Evolutionary conservation across 495 filamentous ascomycete genomes (phyloP).

Genomic region (Aspergillus asperescens): DNA sequence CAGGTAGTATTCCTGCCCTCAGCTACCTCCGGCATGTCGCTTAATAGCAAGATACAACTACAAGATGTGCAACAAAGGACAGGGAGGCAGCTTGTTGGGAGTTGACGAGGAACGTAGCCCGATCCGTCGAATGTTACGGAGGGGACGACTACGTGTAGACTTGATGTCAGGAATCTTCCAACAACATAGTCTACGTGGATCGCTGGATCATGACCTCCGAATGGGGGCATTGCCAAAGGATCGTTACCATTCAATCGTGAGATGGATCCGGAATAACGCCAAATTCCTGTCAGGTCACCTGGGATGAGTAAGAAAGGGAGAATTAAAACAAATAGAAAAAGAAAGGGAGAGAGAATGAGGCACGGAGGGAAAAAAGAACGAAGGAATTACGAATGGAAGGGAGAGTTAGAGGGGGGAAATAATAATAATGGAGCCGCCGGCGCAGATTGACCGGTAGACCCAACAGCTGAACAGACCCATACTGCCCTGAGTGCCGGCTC

Average conservation of each 20-base stretch:
- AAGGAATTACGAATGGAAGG: background rate
- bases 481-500: constrained; percentile 29
- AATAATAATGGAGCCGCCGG: constrained; percentile 21
- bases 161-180: background rate
- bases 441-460: constrained; percentile 29
- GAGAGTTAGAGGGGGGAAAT: constrained; percentile 11
- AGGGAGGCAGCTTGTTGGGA: constrained; percentile 2
- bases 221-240: too few relatives aligned
- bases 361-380: background rate
- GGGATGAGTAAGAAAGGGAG: constrained; percentile 5
- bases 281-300: constrained; percentile 13
- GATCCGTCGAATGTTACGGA: constrained; percentile 1
- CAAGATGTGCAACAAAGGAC: background rate
- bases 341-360: background rate
- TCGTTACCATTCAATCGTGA: too few relatives aligned
- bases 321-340: constrained; percentile 2
- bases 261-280: too few relatives aligned
- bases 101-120: background rate
- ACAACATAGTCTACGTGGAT: too few relatives aligned
- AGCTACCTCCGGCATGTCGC: constrained; percentile 14
- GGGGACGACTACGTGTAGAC: constrained; percentile 10
- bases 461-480: too few relatives aligned
- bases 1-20: constrained; percentile 2
- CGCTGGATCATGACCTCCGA: too few relatives aligned
- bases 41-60: constrained; percentile 4